Evolutionary conservation across 495 filamentous ascomycete genomes (phyloP).

Genomic region (Penicillium atrosanguineum): DNA sequence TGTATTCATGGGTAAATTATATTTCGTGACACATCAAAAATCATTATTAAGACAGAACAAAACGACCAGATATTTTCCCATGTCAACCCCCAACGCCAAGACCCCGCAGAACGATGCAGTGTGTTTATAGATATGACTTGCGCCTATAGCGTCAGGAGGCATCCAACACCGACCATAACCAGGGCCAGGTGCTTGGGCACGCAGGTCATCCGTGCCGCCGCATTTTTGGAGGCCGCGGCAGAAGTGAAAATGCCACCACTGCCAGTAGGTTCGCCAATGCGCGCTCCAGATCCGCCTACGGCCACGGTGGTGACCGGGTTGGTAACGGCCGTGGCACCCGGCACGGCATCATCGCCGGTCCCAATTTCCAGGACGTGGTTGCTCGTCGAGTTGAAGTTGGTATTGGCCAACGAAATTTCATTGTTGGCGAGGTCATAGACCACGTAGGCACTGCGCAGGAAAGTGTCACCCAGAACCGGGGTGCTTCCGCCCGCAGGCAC

Average conservation of each 20-base stretch:
- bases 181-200: conserved; percentile 26
- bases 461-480: conserved; percentile 84
- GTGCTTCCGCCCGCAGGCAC: conserved; percentile 64
- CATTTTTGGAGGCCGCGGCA: conserved; percentile 20
- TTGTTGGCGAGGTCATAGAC: conserved; percentile 90
- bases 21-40: not conserved
- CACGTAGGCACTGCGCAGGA: conserved; percentile 86
- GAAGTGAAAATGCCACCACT: conserved; percentile 13
- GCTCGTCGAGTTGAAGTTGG: conserved; percentile 71
- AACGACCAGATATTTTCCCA: conserved; percentile 6
- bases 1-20: not conserved
- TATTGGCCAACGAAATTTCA: conserved; percentile 82
- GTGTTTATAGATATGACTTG: not conserved
- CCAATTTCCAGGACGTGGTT: conserved; percentile 71
- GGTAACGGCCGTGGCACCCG: conserved; percentile 64
- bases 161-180: conserved; percentile 28
- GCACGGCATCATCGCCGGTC: conserved; percentile 60
- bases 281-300: conserved; percentile 34
- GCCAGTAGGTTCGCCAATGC: conserved; percentile 33
- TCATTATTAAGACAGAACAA: not conserved
- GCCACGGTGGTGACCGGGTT: conserved; percentile 57
- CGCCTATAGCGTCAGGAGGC: conserved; percentile 22
- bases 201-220: conserved; percentile 14
- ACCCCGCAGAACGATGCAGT: conserved; percentile 9
- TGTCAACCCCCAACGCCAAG: conserved; percentile 6